Evolutionary conservation across 305 asterid species (phyloP).

Genomic region (Solanum hybrid): DNA sequence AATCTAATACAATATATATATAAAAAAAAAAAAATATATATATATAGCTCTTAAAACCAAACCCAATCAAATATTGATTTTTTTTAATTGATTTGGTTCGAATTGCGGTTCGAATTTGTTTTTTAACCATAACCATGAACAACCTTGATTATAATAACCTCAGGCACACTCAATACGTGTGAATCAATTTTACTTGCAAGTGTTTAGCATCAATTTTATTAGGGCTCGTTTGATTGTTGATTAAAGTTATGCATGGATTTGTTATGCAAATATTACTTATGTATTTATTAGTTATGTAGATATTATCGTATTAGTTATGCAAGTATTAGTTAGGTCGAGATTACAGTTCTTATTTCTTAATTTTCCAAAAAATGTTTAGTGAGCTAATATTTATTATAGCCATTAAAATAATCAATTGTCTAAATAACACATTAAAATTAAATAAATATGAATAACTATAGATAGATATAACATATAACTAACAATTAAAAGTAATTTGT

Average conservation of each 20-base stretch:
- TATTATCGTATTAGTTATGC: neutral
- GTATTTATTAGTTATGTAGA: neutral
- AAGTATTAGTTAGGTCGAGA: neutral
- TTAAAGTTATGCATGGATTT: too few species aligned
- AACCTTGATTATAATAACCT: neutral
- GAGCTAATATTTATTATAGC: neutral
- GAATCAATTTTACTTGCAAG: neutral
- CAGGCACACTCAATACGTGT: neutral
- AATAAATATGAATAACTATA: neutral
- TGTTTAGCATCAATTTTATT: neutral
- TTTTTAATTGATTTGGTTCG: neutral
- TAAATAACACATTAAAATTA: neutral
- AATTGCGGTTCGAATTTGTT: neutral
- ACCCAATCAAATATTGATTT: neutral
- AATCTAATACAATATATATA: too few species aligned
- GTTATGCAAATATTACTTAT: too few species aligned
- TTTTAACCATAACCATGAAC: neutral
- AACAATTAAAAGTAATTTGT: neutral
- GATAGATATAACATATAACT: neutral
- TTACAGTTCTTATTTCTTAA: too few species aligned
- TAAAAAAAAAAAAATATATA: too few species aligned
- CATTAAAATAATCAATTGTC: neutral
- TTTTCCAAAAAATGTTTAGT: neutral
- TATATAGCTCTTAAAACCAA: too few species aligned
- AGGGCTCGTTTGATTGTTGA: neutral